Evolutionary conservation across 306 rosid species (phyloP).

Genomic region (Spatholobus suberectus): DNA sequence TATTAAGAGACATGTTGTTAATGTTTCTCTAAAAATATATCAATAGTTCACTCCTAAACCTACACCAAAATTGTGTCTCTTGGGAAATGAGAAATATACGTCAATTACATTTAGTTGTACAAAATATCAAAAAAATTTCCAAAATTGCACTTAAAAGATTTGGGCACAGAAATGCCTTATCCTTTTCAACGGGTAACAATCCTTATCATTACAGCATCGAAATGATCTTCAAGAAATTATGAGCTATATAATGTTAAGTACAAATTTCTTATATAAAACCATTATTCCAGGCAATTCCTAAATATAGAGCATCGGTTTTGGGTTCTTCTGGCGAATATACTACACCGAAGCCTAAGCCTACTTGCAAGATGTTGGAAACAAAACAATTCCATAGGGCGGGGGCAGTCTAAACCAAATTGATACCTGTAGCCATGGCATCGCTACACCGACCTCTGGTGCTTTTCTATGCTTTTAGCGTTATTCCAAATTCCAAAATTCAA

Average conservation of each 20-base stretch:
- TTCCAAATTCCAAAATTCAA: constrained; percentile 49
- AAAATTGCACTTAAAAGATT: background rate
- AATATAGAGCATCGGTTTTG: constrained; percentile 28
- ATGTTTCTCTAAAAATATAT: no score
- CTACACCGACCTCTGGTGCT: constrained; percentile 57
- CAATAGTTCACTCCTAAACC: no score
- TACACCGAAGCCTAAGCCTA: constrained; percentile 50
- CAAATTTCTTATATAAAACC: constrained; percentile 4
- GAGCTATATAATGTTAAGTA: background rate
- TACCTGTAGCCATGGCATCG: constrained; percentile 63
- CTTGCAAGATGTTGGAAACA: constrained; percentile 49
- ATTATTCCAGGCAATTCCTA: constrained; percentile 5
- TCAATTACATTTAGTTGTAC: background rate
- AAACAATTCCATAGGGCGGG: constrained; percentile 63
- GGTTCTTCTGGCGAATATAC: constrained; percentile 46
- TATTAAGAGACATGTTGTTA: no score
- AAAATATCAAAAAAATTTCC: background rate
- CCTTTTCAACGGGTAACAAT: constrained; percentile 21
- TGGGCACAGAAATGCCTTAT: background rate
- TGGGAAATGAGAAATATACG: background rate
- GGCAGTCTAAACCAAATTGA: constrained; percentile 65
- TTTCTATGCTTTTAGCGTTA: constrained; percentile 35
- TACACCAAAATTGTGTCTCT: no score
- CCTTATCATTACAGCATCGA: constrained; percentile 43
- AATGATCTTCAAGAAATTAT: constrained; percentile 24